Evolutionary conservation across 257 asterid genomes (phyloP), one percentile per base, ranked within the genome.

Genomic region (Solanum dulcamara): DNA sequence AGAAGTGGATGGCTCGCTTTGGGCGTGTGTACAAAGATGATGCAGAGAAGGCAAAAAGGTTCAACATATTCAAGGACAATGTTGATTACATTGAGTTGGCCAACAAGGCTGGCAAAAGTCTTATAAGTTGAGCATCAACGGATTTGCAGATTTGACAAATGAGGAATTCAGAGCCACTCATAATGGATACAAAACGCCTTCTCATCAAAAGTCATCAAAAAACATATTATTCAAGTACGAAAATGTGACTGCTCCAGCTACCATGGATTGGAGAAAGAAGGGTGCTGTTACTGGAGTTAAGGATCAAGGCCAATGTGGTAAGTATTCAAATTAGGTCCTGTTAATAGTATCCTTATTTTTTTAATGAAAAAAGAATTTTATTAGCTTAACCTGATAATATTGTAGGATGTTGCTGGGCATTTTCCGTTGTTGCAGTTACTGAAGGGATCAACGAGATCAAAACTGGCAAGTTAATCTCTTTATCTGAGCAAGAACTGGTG

Each of bases 231-330:
- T 87, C 67, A 89, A 38, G 82, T 89, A 84, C 7, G 59, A 81
- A 57, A 85, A 89, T 71, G 83, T 85, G 35, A 80, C 60, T 14
- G 80, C 84, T 57, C 86, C 88, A 12, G 8, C 57, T 1, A 59
- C 81, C 84, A 74, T 83, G 81, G 92, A 90, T 44, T 88, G 90
- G 92, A 81, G 87, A 42, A 70, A n/a, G 26, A 85, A 40, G 46
- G 90, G 88, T 8, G 93, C 90, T 8, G 93, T 91, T 66, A 89
- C 93, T 55, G 88, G 75, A 13, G 88, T 90, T n/a, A 89, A 91
- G 85, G 89, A 88, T 20, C 91, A 90, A 87, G 90, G 90, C 46
- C 88, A 90, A 50, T 89, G 93, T 46, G 94, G 93, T 85, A 85
- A 85, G 60, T 46, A 2, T 2, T 35, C 14, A 11, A 18, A 20